Conservation (phyloP, 1,284 basidiomycete species). For the Cutaneotrichosporon cutaneum region DNA sequence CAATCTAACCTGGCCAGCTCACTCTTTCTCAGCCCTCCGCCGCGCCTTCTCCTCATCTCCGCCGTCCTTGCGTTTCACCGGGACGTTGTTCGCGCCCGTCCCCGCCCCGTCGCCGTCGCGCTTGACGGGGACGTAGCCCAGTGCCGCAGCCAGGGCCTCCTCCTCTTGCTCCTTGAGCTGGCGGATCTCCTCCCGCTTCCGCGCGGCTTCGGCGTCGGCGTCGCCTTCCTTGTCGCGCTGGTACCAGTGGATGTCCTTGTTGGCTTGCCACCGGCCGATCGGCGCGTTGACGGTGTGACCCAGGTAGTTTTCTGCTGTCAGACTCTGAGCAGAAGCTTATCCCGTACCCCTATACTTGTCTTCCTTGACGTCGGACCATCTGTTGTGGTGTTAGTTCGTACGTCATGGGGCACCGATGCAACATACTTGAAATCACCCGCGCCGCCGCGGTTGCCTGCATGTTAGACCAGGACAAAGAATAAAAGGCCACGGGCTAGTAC, state of each 20-base stretch:
- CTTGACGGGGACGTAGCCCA: slow-evolving; percentile 57
- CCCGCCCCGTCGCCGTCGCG: slow-evolving; percentile 25
- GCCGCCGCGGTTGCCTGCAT: slow-evolving; percentile 72
- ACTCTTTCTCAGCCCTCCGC: slow-evolving; percentile 48
- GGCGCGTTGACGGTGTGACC: slow-evolving; percentile 90
- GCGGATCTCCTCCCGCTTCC: slow-evolving; percentile 63
- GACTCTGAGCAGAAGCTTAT: neutral
- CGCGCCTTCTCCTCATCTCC: slow-evolving; percentile 45
- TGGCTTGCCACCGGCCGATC: slow-evolving; percentile 90
- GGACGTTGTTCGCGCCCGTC: slow-evolving; percentile 40
- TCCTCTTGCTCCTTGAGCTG: slow-evolving; percentile 81
- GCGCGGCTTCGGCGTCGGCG: slow-evolving; percentile 47
- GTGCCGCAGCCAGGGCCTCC: slow-evolving; percentile 74
- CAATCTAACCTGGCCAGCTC: slow-evolving; percentile 30
- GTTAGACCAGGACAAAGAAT: neutral
- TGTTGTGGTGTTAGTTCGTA: slow-evolving; percentile 45
- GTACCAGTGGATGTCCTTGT: slow-evolving; percentile 93
- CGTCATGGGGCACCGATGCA: too few species aligned
- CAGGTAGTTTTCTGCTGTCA: slow-evolving; percentile 68
- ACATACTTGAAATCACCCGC: slow-evolving; percentile 68
- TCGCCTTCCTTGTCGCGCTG: slow-evolving; percentile 62
- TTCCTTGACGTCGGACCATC: slow-evolving; percentile 82
- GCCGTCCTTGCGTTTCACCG: slow-evolving; percentile 37
- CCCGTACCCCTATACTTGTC: slow-evolving; percentile 82
- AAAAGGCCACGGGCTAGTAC: slow-evolving; percentile 7